Base-by-base conservation (phyloP, 169 alveolate species). In the Plasmodium relictum region DNA sequence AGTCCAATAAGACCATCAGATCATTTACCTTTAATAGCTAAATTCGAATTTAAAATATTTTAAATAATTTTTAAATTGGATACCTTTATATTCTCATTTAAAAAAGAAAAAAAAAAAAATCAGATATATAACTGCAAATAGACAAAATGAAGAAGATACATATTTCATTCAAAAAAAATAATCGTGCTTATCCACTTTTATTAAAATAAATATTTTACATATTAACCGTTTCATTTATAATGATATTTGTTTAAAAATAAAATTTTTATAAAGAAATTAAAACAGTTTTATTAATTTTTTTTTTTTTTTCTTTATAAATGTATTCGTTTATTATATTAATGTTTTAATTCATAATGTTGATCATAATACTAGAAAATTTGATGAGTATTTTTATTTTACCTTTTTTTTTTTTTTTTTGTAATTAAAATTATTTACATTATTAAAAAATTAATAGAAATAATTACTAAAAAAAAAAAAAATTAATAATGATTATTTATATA, bases 1-100 rank as follows among this genome's bases (percentile, higher is more conserved):
- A 89, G 91, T 14, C 96, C 96, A 31, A 90, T 91, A 26, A 85
- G 96, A 52, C 94, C 96, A 9, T 94, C 96, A 9, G 96, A 94
- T 56, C 96, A 94, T 68, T 68, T 94, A 12, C 96, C 96, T n/a
- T 73, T 94, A 48, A 63, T 94, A 14, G 91, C 94, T n/a, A 88
- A 92, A 65, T 94, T 94, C 68, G 96, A 94, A 54, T 94, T 92
- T 86, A 88, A 88, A 39, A 65, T 78, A 8, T 88, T 52, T 6
- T 83, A 41, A 83, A 3, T 3, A 14, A 6, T 31, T 18, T 58
- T 14, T 50, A n/a, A n/a, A n/a, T n/a, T n/a, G n/a, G n/a, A n/a
- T n/a, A n/a, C n/a, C n/a, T n/a, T n/a, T n/a, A n/a, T n/a, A n/a
- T n/a, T n/a, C n/a, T n/a, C n/a, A n/a, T n/a, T n/a, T n/a, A n/a